Evolutionary conservation across 129 eudicot species (phyloP), one percentile per base, ranked within the genome.

Genomic region (Tagetes patula): DNA sequence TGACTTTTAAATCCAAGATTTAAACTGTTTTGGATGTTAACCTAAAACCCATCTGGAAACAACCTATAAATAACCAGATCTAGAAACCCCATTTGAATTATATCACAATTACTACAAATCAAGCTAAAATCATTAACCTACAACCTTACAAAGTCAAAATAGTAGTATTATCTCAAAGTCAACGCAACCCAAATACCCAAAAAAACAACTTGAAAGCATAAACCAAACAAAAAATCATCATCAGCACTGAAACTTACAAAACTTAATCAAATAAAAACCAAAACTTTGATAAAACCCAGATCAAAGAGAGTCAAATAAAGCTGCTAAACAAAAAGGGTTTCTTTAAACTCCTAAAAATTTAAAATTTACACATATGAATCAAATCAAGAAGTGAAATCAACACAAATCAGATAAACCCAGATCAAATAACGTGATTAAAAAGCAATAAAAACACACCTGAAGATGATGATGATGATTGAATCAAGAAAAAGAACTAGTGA

Each of bases 111-210:
- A 66, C 67, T 4, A 52, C 0, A 39, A 39, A 42, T 52, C 27
- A 74, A 74, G 41, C 70, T 7, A 38, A 63, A 38, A 47, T 20
- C 63, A 49, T 20, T n/a, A 2, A 30, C 5, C 10, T 38, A 45
- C 11, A 46, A 63, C n/a, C 14, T 31, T 12, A 20, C 59, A 76
- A 69, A 6, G 10, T 36, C 39, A 41, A 56, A 54, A 43, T 5
- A 5, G 6, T 54, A 42, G 9, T 33, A 43, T n/a, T 7, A 49
- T 14, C 65, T 63, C 47, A 38, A 13, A 43, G 30, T 61, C 53
- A 65, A 30, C 52, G 38, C 71, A 49, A 71, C 54, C 66, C 8
- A 71, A 2, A 53, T 6, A 72, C 43, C 58, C 46, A 42, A 56
- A 8, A 49, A n/a, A 58, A 5, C 36, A 47, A 45, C 42, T 40